Conservation (phyloP, 2,329 filamentous ascomycete species). For the Tympanopsis confertula region DNA sequence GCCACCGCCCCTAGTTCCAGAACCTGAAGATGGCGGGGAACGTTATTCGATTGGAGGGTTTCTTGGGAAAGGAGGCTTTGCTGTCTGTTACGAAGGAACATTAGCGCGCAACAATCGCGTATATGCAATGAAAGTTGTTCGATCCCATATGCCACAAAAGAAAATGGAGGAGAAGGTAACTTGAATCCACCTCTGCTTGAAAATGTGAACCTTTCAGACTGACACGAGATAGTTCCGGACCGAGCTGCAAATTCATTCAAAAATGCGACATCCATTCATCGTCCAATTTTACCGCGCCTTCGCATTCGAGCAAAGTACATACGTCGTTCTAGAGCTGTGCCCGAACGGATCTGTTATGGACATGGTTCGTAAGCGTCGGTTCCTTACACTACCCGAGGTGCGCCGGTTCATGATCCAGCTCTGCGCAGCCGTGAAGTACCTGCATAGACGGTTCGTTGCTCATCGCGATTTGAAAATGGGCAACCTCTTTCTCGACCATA, state of each 20-base stretch:
- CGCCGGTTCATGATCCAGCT: conserved; percentile 57
- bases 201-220: not conserved
- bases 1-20: conserved; percentile 27
- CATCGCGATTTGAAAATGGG: conserved; percentile 62
- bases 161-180: conserved; percentile 37
- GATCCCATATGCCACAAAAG: conserved; percentile 32
- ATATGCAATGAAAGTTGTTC: conserved; percentile 36
- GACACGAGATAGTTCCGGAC: not conserved
- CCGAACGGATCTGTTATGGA: conserved; percentile 59
- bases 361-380: conserved; percentile 43
- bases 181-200: not conserved
- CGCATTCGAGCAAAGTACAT: conserved; percentile 51
- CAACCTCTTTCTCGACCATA: conserved; percentile 54
- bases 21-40: conserved; percentile 29
- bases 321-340: conserved; percentile 58
- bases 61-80: conserved; percentile 35
- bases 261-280: conserved; percentile 59
- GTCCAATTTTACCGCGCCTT: conserved; percentile 61
- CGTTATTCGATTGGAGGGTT: conserved; percentile 29
- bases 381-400: conserved; percentile 55
- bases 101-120: conserved; percentile 26
- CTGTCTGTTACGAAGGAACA: conserved; percentile 33
- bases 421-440: conserved; percentile 59
- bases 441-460: conserved; percentile 56
- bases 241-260: conserved; percentile 61